Conservation (phyloP, 495 filamentous ascomycete genomes). For the Aspergillus mulundensis region DNA sequence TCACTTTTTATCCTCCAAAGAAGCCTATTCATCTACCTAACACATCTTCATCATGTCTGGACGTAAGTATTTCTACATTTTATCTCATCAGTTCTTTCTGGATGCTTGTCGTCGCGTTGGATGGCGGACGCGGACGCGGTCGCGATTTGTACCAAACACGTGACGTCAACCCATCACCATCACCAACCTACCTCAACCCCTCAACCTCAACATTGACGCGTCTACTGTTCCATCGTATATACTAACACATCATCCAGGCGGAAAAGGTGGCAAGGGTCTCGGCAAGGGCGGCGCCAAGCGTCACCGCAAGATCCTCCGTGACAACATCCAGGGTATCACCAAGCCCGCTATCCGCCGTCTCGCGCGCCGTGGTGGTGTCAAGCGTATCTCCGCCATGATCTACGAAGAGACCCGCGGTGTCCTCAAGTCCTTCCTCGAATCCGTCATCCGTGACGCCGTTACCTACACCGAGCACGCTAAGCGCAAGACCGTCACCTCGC, state of each 20-base stretch:
- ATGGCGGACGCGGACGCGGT: background rate
- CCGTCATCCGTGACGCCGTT: slow-evolving; percentile 84
- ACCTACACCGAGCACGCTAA: slow-evolving; percentile 98
- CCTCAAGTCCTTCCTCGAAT: slow-evolving; percentile 63
- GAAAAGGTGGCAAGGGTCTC: slow-evolving; percentile 84
- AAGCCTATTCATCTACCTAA: slow-evolving; percentile 17
- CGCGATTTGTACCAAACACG: slow-evolving; percentile 14
- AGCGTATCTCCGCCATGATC: slow-evolving; percentile 68
- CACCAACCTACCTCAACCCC: background rate
- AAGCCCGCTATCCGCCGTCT: slow-evolving; percentile 69
- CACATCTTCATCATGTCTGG: slow-evolving; percentile 75
- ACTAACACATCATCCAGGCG: slow-evolving; percentile 52
- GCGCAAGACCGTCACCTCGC: slow-evolving; percentile 94
- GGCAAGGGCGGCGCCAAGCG: slow-evolving; percentile 97
- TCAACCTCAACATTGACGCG: background rate
- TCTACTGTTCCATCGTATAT: background rate
- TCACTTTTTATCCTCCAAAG: slow-evolving; percentile 28
- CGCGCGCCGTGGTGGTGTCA: slow-evolving; percentile 58
- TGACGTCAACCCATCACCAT: slow-evolving; percentile 10
- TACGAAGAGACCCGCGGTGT: slow-evolving; percentile 68
- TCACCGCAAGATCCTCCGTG: slow-evolving; percentile 97
- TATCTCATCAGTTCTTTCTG: too few relatives aligned
- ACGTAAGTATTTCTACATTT: slow-evolving; percentile 63
- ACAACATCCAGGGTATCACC: slow-evolving; percentile 94
- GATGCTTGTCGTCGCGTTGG: slow-evolving; percentile 10